Percentiles rank a stretch among this genome's conserved stretches.
These are phyloP conservation scores for Chytriomyces sp. DNA, from an alignment of 192 early-diverging fungal species.

Conservation along the genomic window DNA sequence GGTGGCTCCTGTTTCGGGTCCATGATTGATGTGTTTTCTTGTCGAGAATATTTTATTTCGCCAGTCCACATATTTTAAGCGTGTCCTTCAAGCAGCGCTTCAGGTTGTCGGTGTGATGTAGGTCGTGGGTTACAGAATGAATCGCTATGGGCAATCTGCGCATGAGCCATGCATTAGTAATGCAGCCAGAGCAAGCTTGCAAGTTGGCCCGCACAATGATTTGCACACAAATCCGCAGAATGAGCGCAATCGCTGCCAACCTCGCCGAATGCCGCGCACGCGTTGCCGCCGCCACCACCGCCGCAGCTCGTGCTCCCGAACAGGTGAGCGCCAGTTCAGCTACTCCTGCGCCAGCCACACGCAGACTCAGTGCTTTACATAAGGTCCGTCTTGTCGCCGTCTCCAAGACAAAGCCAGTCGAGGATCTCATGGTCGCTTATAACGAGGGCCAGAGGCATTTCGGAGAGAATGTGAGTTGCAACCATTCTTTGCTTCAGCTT, in stretches of 20 bases:
- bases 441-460: constrained; percentile 89
- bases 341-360: neutral
- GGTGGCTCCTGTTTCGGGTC: no score
- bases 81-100: no score
- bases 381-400: constrained; percentile 83
- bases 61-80: no score
- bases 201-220: neutral
- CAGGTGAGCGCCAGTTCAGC: neutral
- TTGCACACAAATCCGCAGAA: neutral
- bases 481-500: neutral
- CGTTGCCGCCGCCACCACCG: constrained; percentile 12
- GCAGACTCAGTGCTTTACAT: neutral
- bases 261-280: constrained; percentile 22
- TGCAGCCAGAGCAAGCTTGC: neutral
- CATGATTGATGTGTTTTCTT: no score
- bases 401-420: constrained; percentile 88
- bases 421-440: constrained; percentile 80
- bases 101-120: no score
- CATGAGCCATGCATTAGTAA: neutral
- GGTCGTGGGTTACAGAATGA: no score
- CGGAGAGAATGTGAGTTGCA: constrained; percentile 86
- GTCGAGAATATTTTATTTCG: no score
- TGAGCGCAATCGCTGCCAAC: constrained; percentile 11
- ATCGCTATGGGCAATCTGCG: neutral
- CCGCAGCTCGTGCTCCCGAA: neutral